Percentiles rank a stretch among this genome's conserved stretches.
Evolutionary conservation across 1,284 basidiomycete species (phyloP).

Genomic region (Veloporphyrellus conicus): DNA sequence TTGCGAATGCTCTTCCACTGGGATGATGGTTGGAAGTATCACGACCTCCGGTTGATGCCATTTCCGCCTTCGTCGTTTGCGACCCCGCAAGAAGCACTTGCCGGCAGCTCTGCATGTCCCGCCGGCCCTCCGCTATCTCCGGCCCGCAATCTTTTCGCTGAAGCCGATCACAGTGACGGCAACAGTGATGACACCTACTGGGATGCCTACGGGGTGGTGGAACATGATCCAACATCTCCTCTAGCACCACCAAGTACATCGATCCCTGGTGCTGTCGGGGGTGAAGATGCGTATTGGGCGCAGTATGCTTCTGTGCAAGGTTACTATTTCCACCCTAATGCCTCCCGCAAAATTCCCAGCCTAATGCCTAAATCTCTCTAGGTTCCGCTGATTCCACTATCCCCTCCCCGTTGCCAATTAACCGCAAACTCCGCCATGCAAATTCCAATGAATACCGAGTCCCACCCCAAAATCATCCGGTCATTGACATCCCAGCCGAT

Average conservation of each 20-base stretch:
- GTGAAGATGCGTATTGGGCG: constrained; percentile 73
- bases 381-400: constrained; percentile 32
- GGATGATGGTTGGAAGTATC: constrained; percentile 66
- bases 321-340: constrained; percentile 29
- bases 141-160: constrained; percentile 14
- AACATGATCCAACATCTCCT: constrained; percentile 27
- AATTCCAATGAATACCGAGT: constrained; percentile 2
- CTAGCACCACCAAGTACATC: not conserved
- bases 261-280: not conserved
- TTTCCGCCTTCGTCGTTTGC: constrained; percentile 54
- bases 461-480: constrained; percentile 4
- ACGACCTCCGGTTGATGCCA: constrained; percentile 67
- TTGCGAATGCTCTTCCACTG: constrained; percentile 66
- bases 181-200: constrained; percentile 58
- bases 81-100: constrained; percentile 39
- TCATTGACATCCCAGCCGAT: constrained; percentile 22
- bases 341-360: not conserved
- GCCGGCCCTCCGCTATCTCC: not conserved
- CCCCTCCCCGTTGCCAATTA: constrained; percentile 27
- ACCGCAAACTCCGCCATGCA: constrained; percentile 17
- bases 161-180: constrained; percentile 23
- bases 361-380: constrained; percentile 10
- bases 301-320: constrained; percentile 66
- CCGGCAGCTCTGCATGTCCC: not conserved
- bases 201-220: constrained; percentile 51